Conservation (phyloP, 495 filamentous ascomycete species). For the Lasiosphaeria ovina region DNA sequence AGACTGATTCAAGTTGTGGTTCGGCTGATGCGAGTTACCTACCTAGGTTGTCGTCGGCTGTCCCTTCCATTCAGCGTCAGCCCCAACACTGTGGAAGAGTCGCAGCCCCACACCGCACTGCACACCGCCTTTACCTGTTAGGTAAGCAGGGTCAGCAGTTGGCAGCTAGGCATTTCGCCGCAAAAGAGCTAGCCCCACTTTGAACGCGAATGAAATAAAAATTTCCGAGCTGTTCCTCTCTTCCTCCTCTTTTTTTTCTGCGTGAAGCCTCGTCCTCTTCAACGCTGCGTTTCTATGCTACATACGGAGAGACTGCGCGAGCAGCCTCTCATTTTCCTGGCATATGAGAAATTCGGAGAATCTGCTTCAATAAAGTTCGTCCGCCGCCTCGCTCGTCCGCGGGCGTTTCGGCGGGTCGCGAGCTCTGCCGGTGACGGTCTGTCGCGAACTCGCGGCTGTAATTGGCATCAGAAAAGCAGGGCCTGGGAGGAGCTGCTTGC, state of each 20-base stretch:
- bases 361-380: conserved; percentile 28
- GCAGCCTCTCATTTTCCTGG: conserved; percentile 42
- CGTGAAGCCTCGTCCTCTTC: conserved; percentile 84
- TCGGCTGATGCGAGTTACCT: too few relatives aligned
- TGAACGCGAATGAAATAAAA: too few relatives aligned
- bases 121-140: too few relatives aligned
- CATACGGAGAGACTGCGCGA: conserved; percentile 65
- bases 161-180: too few relatives aligned
- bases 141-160: too few relatives aligned
- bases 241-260: conserved; percentile 40
- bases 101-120: too few relatives aligned
- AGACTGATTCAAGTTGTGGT: too few relatives aligned
- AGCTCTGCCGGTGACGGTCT: conserved; percentile 25
- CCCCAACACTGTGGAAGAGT: too few relatives aligned
- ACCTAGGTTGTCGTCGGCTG: too few relatives aligned
- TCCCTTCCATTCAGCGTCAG: too few relatives aligned
- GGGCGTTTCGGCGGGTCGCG: background rate
- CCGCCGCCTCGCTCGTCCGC: background rate
- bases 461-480: conserved; percentile 31
- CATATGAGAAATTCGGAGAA: conserved; percentile 99
- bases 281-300: conserved; percentile 99
- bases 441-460: conserved; percentile 19
- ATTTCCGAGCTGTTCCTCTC: conserved; percentile 12
- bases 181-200: too few relatives aligned
- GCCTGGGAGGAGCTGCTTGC: conserved; percentile 1